A percentile compares a stretch with the other conserved stretches of the same genome.
Evolutionary conservation across 176 grass and related monocot species (phyloP).

Genomic region (Dactylis glomerata): DNA sequence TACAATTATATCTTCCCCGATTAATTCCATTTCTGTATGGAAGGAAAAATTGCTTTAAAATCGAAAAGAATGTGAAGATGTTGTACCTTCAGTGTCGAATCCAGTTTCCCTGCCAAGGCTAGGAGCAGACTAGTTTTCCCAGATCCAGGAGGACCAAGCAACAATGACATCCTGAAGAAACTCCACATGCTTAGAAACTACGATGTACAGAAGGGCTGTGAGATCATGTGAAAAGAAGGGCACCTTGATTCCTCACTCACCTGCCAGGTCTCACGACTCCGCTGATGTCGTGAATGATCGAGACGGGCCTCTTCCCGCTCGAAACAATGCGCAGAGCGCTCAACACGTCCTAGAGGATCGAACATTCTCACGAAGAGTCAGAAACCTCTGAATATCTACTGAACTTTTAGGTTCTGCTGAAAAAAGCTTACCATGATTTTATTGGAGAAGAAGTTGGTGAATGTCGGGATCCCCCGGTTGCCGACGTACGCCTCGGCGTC

Average conservation of each 20-base stretch:
- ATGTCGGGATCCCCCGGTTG: constrained; percentile 67
- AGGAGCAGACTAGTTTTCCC: constrained; percentile 86
- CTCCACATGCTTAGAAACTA: not conserved
- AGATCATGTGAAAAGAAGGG: not conserved
- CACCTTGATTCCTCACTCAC: constrained; percentile 44
- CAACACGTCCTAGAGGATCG: constrained; percentile 45
- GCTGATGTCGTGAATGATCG: constrained; percentile 77
- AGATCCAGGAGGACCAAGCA: constrained; percentile 90
- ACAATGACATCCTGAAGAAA: constrained; percentile 73
- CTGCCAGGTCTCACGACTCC: constrained; percentile 77
- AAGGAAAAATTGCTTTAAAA: not conserved
- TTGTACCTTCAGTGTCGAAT: constrained; percentile 62
- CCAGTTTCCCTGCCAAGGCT: constrained; percentile 85
- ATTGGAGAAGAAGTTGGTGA: constrained; percentile 95
- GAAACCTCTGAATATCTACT: not conserved
- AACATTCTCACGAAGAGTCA: constrained; percentile 18
- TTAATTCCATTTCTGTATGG: not conserved
- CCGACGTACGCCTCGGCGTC: constrained; percentile 89
- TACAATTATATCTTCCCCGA: not conserved
- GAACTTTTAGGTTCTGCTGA: not conserved
- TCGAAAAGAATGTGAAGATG: not conserved
- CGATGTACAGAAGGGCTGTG: not conserved
- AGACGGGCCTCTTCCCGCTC: constrained; percentile 65
- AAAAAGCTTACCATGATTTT: constrained; percentile 56
- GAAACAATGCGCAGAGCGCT: constrained; percentile 65